Evolutionary conservation across 495 filamentous ascomycete genomes (phyloP).

Genomic region (Viridothelium virens): DNA sequence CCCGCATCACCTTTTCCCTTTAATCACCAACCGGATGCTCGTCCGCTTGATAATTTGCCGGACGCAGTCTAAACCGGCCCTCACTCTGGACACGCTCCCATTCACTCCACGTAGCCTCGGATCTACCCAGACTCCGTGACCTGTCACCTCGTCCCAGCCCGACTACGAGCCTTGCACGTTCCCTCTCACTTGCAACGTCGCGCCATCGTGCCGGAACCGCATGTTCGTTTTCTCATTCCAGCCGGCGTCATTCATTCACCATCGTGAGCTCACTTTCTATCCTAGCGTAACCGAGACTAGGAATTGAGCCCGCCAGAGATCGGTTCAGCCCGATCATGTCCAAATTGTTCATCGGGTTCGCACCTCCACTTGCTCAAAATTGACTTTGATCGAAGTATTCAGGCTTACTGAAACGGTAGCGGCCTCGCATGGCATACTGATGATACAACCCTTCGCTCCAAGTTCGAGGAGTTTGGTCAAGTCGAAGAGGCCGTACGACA

Average conservation of each 20-base stretch:
- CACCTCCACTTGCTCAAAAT: slow-evolving; percentile 6
- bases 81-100: background rate
- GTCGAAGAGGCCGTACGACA: slow-evolving; percentile 84
- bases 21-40: background rate
- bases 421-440: slow-evolving; percentile 98
- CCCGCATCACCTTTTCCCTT: slow-evolving; percentile 1
- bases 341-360: slow-evolving; percentile 88
- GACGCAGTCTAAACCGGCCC: background rate
- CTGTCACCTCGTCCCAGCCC: background rate
- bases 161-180: background rate
- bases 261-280: background rate
- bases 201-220: background rate
- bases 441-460: slow-evolving; percentile 67
- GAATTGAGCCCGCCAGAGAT: slow-evolving; percentile 2
- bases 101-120: slow-evolving; percentile 1
- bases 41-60: background rate
- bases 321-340: slow-evolving; percentile 49
- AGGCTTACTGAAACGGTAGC: slow-evolving; percentile 42
- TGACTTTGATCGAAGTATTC: background rate
- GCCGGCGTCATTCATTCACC: background rate
- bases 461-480: slow-evolving; percentile 81
- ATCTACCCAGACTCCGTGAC: background rate
- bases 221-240: background rate
- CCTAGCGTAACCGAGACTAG: background rate
- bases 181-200: slow-evolving; percentile 9